Percentiles rank a stretch among this genome's conserved stretches.
These are phyloP conservation scores for Psidium guajava DNA, from an alignment of 345 rosid genomes.

Conservation along the genomic window DNA sequence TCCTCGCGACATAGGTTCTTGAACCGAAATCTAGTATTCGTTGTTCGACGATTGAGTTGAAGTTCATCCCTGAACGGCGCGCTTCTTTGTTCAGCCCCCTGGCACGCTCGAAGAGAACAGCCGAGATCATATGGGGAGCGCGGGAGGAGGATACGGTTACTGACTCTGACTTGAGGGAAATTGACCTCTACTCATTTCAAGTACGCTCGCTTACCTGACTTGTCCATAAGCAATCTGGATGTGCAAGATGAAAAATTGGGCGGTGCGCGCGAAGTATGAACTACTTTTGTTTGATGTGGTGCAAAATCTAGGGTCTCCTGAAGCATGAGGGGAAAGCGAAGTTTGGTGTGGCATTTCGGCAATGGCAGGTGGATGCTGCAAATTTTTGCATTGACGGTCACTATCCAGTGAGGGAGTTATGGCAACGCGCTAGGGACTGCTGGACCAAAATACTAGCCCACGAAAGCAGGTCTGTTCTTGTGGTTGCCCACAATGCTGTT, in stretches of 20 bases:
- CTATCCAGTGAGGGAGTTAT: constrained; percentile 81
- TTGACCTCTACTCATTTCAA: constrained; percentile 89
- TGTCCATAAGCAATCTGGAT: neutral
- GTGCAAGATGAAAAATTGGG: neutral
- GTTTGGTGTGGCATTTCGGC: constrained; percentile 62
- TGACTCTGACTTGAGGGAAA: constrained; percentile 70
- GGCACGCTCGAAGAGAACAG: constrained; percentile 70
- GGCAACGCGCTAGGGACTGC: constrained; percentile 68
- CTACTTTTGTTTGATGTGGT: neutral
- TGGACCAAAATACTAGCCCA: constrained; percentile 65
- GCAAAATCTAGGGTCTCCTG: constrained; percentile 53
- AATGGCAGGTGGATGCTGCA: constrained; percentile 79
- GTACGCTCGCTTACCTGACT: constrained; percentile 12
- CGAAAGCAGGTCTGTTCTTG: constrained; percentile 73
- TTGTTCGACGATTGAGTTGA: neutral
- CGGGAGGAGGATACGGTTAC: constrained; percentile 52
- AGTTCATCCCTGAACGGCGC: neutral
- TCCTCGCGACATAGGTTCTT: neutral
- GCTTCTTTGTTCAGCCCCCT: constrained; percentile 41
- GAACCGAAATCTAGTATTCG: neutral
- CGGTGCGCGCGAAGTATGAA: neutral
- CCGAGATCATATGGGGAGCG: constrained; percentile 76
- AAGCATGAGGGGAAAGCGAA: constrained; percentile 79
- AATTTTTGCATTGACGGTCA: constrained; percentile 82
- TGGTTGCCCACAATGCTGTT: constrained; percentile 97